Conservation (phyloP, 2,329 filamentous ascomycete genomes). For the Aureobasidium sp. region DNA sequence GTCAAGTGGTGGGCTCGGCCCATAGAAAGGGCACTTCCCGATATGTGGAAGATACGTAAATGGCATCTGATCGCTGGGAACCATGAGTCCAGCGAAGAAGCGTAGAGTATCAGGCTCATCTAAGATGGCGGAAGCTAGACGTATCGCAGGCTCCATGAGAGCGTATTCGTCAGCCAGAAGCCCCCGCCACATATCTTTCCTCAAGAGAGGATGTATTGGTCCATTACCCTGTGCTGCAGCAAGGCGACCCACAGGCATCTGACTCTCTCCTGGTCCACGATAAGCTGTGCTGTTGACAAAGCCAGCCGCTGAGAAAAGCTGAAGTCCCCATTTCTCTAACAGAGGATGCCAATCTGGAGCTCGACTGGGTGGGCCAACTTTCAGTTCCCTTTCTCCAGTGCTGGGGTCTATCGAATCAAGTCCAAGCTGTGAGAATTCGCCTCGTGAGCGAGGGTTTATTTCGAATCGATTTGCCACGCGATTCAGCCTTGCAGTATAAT, state of each 20-base stretch:
- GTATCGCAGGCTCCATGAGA: not conserved
- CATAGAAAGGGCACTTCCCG: not conserved
- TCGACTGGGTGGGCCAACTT: not conserved
- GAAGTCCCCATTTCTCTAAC: not conserved
- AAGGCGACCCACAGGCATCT: not conserved
- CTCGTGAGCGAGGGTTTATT: not conserved
- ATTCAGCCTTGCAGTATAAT: not conserved
- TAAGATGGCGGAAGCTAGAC: not conserved
- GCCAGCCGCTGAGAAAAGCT: not conserved
- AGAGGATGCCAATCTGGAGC: slow-evolving; percentile 2
- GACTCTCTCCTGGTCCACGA: not conserved
- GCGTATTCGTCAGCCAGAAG: not conserved
- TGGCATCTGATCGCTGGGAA: not conserved
- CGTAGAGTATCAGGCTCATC: not conserved
- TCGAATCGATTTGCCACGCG: not conserved
- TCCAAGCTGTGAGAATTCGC: not conserved
- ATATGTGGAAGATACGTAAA: not conserved
- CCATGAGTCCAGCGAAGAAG: not conserved
- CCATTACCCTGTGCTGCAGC: not conserved
- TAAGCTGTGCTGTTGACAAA: not conserved
- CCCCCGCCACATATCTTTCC: not conserved
- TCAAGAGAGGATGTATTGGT: not conserved
- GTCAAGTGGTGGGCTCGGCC: not conserved
- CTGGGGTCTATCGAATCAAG: not conserved
- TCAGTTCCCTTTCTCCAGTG: not conserved